Evolutionary conservation across 768 basidiomycete species (phyloP), one percentile per base, ranked within the genome.

Genomic region (Trametes maxima): DNA sequence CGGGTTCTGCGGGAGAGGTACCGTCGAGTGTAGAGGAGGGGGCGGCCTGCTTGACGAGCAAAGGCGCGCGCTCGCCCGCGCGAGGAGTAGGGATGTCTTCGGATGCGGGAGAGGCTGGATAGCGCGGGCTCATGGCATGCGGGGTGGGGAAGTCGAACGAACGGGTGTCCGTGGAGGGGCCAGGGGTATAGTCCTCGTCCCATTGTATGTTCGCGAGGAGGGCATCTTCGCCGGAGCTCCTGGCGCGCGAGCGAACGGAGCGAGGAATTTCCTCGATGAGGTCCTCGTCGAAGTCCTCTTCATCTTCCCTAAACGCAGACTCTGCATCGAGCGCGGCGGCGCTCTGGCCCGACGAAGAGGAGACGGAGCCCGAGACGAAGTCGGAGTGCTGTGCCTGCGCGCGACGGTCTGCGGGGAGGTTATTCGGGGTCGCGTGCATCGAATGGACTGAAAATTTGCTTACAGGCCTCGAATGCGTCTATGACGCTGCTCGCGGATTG

Each of bases 311-410:
- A 22, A 65, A 35, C 36, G 46, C 60, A 8, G 65, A 57, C 39
- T 69, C 69, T 47, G 69, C 53, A 33, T 69, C 65, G 52, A 64
- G 54, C 47, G 64, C 58, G 24, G 56, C 59, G 3, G 28, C 28
- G 33, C 57, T 61, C 25, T 25, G 58, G 28, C 63, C 71, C 36
- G 78, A 76, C 17, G 72, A 74, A 7, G 74, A 68, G 58, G 83
- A 80, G 6, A 79, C 75, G 3, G 82, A 75, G 12, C 80, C 76
- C n/a, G 80, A 80, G 24, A 87, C 80, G 8, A 85, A 84, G 52
- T 82, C 83, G 21, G 84, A 85, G 42, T 84, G 77, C 12, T 89
- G 80, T 67, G 82, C 87, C 68, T 90, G 88, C 8, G 87, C 77
- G 33, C 89, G 82, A 55, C 84, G 85, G 70, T 90, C 89, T 91